phyloP scores from a whole-genome alignment of 148 eudicot species.

The Vaccinium macrocarpon region DNA sequence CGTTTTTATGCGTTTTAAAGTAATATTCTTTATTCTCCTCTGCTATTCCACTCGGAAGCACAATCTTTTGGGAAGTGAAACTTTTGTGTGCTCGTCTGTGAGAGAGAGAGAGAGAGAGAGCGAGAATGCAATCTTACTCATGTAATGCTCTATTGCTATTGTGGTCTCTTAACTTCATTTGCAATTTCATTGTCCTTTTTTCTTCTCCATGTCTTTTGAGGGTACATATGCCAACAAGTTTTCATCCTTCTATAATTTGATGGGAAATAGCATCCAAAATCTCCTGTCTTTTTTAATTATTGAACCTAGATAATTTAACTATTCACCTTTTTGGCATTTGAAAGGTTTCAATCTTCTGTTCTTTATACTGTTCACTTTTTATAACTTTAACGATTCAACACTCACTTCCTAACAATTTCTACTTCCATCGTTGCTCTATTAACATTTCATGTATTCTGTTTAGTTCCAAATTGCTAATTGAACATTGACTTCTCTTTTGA shows the following conservation, averaged over 20 bases:
- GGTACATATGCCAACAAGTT: background rate
- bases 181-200: background rate
- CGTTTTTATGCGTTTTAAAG: background rate
- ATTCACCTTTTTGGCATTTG: background rate
- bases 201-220: background rate
- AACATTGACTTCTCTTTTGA: background rate
- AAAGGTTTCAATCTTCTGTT: background rate
- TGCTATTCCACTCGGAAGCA: background rate
- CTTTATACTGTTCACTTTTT: background rate
- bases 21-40: background rate
- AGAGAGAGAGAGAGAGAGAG: background rate
- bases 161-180: background rate
- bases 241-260: background rate
- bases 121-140: background rate
- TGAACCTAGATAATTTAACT: background rate
- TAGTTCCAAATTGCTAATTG: background rate
- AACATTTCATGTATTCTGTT: background rate
- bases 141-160: constrained; percentile 10
- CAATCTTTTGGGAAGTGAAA: background rate
- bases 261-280: background rate
- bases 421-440: background rate
- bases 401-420: background rate
- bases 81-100: background rate
- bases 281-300: background rate
- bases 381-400: background rate